phyloP scores from a whole-genome alignment of 371 early-diverging fungal species.

The Mucor racemosus region DNA sequence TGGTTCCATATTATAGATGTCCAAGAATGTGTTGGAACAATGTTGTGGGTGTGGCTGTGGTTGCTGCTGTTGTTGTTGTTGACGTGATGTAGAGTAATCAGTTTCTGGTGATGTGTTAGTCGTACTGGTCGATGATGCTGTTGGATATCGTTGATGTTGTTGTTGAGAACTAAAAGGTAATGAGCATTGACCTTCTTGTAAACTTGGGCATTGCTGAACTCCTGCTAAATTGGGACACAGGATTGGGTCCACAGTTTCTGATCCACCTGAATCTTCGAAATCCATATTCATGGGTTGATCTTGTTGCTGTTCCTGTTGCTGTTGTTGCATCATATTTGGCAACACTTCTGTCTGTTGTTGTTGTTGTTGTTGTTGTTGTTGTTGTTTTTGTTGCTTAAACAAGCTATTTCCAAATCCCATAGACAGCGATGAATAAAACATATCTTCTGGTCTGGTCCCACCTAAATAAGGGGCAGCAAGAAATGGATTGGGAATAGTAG shows the following conservation, averaged over 20 bases:
- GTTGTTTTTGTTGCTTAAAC: slow-evolving; percentile 1
- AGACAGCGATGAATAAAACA: slow-evolving; percentile 20
- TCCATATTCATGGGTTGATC: background rate
- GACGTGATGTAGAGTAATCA: background rate
- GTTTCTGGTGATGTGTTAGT: background rate
- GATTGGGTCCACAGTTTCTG: background rate
- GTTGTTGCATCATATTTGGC: no score
- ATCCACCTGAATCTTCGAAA: background rate
- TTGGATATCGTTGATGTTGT: background rate
- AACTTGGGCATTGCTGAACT: background rate
- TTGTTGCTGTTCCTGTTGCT: background rate
- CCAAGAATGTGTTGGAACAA: background rate
- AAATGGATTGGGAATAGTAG: slow-evolving; percentile 1
- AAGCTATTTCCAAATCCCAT: background rate
- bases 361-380: background rate
- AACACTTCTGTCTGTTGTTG: no score
- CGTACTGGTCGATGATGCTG: background rate
- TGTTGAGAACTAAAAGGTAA: background rate
- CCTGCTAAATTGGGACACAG: background rate
- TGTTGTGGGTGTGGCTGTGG: no score
- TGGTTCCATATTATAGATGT: background rate
- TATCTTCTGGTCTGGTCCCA: slow-evolving; percentile 28
- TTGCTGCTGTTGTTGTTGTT: background rate
- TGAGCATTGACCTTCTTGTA: background rate
- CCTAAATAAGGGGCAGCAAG: background rate